Conservation (phyloP, 2,329 filamentous ascomycete species). For the Tricladium varicosporioides region DNA sequence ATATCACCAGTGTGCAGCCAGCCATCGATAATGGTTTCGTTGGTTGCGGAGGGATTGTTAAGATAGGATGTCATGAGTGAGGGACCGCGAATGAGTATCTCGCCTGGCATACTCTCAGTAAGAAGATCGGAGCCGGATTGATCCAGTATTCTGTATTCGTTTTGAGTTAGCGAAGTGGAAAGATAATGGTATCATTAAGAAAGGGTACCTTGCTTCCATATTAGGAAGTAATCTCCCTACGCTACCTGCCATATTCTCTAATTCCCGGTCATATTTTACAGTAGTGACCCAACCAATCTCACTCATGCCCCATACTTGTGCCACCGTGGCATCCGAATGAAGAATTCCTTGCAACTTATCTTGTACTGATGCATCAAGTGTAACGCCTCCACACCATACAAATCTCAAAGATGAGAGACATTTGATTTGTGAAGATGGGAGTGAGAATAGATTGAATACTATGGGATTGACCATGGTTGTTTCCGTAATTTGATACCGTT, state of each 20-base stretch:
- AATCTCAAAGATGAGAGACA: slow-evolving; percentile 36
- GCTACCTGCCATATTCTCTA: slow-evolving; percentile 39
- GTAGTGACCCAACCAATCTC: slow-evolving; percentile 42
- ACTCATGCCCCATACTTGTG: slow-evolving; percentile 51
- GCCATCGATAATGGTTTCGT: slow-evolving; percentile 29
- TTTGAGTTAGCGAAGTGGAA: background rate
- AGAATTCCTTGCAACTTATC: slow-evolving; percentile 39
- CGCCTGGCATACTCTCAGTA: slow-evolving; percentile 24
- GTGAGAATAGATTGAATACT: slow-evolving; percentile 48
- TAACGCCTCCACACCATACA: slow-evolving; percentile 46
- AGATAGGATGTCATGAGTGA: slow-evolving; percentile 39
- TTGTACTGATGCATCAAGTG: slow-evolving; percentile 40
- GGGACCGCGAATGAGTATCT: slow-evolving; percentile 24
- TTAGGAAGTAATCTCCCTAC: slow-evolving; percentile 43
- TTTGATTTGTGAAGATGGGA: slow-evolving; percentile 33
- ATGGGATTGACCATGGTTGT: slow-evolving; percentile 71
- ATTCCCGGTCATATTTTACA: background rate
- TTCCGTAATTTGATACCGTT: slow-evolving; percentile 65
- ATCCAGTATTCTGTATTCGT: slow-evolving; percentile 12
- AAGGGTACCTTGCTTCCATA: slow-evolving; percentile 20
- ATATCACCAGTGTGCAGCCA: slow-evolving; percentile 44
- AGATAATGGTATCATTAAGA: background rate
- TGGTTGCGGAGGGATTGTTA: slow-evolving; percentile 33
- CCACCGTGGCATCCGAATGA: slow-evolving; percentile 39
- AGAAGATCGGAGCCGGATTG: slow-evolving; percentile 1